Conservation (phyloP, 768 basidiomycete genomes). For the Hemileccinum rubropunctum region DNA sequence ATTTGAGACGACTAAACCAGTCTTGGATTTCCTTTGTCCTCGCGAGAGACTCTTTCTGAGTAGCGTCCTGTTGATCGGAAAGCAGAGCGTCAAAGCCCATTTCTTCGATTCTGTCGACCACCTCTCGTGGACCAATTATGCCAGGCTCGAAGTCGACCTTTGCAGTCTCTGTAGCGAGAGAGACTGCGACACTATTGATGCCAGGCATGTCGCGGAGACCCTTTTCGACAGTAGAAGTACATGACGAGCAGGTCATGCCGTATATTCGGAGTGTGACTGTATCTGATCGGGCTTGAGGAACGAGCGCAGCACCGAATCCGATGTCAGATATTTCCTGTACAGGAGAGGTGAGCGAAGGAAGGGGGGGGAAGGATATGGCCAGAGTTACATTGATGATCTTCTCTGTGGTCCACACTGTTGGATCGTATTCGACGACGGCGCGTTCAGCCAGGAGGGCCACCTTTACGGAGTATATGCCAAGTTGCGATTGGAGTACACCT, state of each 20-base stretch:
- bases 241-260: constrained; percentile 89
- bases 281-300: constrained; percentile 65
- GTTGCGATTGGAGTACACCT: constrained; percentile 72
- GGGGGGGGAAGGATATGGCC: too few species aligned
- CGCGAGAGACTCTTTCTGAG: constrained; percentile 82
- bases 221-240: constrained; percentile 72
- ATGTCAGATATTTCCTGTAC: constrained; percentile 87
- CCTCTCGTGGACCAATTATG: constrained; percentile 75
- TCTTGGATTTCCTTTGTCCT: constrained; percentile 89
- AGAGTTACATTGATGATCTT: constrained; percentile 66
- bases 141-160: constrained; percentile 73
- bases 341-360: constrained; percentile 4
- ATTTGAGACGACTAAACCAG: constrained; percentile 78
- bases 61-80: constrained; percentile 73
- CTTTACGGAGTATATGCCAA: constrained; percentile 89
- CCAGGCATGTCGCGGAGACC: constrained; percentile 71
- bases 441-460: constrained; percentile 98
- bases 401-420: constrained; percentile 71
- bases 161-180: constrained; percentile 73
- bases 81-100: constrained; percentile 91
- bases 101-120: constrained; percentile 84
- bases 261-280: constrained; percentile 75
- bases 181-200: constrained; percentile 66
- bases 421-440: constrained; percentile 87
- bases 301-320: constrained; percentile 83